Conservation (phyloP, 345 rosid species). For the Cardamine occulta region DNA sequence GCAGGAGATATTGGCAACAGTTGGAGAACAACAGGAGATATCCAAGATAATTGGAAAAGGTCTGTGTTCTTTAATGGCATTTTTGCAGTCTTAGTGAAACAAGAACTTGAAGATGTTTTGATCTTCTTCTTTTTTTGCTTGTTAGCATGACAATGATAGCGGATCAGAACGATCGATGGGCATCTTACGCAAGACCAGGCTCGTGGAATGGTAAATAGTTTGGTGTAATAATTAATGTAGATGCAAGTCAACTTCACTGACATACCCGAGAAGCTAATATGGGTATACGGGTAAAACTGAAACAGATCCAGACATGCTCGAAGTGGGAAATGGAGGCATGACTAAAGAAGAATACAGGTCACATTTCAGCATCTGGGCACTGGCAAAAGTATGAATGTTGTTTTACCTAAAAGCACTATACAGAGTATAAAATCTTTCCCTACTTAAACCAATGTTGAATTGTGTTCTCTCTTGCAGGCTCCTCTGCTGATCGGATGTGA, state of each 20-base stretch:
- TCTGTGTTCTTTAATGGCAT: slow-evolving; percentile 27
- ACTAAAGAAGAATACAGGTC: slow-evolving; percentile 73
- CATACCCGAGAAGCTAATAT: neutral
- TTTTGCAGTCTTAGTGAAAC: slow-evolving; percentile 4
- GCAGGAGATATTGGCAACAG: slow-evolving; percentile 82
- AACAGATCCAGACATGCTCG: slow-evolving; percentile 99
- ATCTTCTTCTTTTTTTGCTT: slow-evolving; percentile 12
- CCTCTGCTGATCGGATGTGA: slow-evolving; percentile 84
- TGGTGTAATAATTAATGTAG: neutral
- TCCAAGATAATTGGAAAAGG: slow-evolving; percentile 75
- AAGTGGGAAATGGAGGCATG: slow-evolving; percentile 99
- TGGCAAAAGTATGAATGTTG: slow-evolving; percentile 62
- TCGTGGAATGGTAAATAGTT: slow-evolving; percentile 79
- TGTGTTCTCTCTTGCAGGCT: slow-evolving; percentile 52
- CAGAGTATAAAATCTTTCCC: slow-evolving; percentile 1
- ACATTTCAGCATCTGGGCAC: slow-evolving; percentile 92
- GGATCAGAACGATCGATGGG: slow-evolving; percentile 75
- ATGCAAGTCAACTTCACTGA: neutral
- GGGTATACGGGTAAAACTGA: slow-evolving; percentile 13
- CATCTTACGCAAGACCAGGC: slow-evolving; percentile 83
- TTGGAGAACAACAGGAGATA: slow-evolving; percentile 92
- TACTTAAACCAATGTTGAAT: slow-evolving; percentile 2
- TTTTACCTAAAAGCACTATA: neutral
- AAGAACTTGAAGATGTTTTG: slow-evolving; percentile 10
- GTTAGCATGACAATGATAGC: slow-evolving; percentile 73